Percentiles rank a stretch among this genome's conserved stretches.
These are phyloP conservation scores for Boletus barrowsii DNA, from an alignment of 768 basidiomycete species.

Conservation along the genomic window DNA sequence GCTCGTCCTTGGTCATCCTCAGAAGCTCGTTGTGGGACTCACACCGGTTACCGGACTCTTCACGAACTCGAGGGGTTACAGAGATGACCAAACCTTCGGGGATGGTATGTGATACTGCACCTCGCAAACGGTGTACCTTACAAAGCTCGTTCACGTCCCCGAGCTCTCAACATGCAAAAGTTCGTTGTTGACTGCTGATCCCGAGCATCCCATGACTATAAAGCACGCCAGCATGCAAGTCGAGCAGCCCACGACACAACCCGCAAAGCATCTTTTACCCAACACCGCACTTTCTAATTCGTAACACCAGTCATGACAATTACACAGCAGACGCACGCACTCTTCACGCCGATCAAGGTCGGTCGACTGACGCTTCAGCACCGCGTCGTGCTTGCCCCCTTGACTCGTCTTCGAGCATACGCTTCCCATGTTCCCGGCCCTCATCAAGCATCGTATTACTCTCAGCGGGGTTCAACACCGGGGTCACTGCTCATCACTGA, in stretches of 20 bases:
- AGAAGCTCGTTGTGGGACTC: no score
- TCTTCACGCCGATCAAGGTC: not conserved
- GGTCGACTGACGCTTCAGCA: not conserved
- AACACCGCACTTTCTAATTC: not conserved
- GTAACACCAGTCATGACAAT: not conserved
- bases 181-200: no score
- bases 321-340: not conserved
- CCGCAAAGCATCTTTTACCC: not conserved
- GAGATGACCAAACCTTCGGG: no score
- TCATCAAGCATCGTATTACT: constrained; percentile 42
- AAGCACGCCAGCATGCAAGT: not conserved
- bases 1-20: no score
- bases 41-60: no score
- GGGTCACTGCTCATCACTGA: constrained; percentile 52
- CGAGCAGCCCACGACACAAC: not conserved
- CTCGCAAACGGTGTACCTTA: no score
- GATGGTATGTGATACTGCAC: no score
- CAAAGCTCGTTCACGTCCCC: no score
- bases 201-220: not conserved
- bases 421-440: constrained; percentile 33
- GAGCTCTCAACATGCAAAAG: no score
- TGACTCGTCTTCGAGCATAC: not conserved
- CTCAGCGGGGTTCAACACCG: constrained; percentile 42
- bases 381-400: no score
- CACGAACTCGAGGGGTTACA: no score